Evolutionary conservation across 495 filamentous ascomycete genomes (phyloP).

Genomic region (Evansstolkia leycettana): DNA sequence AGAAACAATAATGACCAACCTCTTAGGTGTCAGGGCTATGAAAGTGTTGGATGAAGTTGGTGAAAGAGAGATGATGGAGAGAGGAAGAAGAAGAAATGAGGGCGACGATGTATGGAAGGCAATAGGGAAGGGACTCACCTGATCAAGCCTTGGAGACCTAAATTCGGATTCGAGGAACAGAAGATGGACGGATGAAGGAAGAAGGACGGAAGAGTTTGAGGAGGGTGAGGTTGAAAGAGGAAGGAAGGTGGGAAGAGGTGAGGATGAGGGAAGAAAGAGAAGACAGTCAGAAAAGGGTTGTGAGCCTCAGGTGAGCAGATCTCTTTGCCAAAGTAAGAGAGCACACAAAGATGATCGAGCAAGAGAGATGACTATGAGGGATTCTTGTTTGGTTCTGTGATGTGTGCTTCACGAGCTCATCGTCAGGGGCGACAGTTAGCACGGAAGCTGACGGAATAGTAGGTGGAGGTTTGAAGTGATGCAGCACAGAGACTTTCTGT

Average conservation of each 20-base stretch:
- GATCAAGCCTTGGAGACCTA: neutral
- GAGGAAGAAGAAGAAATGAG: too few species aligned
- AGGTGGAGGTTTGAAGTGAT: neutral
- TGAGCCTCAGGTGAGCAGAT: neutral
- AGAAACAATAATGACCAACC: too few species aligned
- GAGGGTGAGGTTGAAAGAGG: conserved; percentile 4
- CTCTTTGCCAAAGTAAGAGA: neutral
- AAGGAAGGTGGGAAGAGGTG: conserved; percentile 5
- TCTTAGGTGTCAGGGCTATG: too few species aligned
- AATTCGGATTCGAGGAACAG: neutral
- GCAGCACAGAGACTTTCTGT: too few species aligned
- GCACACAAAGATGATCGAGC: neutral
- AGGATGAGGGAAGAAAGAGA: conserved; percentile 3
- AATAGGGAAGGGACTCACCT: neutral
- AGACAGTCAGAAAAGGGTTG: neutral
- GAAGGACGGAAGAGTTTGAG: conserved; percentile 3
- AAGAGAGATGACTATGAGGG: neutral
- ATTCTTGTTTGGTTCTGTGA: neutral
- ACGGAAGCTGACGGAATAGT: neutral
- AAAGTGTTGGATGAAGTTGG: too few species aligned
- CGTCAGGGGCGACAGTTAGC: neutral
- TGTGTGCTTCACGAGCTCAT: neutral
- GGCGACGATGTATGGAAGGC: too few species aligned
- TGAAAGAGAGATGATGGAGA: too few species aligned
- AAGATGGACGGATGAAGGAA: conserved; percentile 10